phyloP scores from a whole-genome alignment of 345 rosid species.

The Fremontodendron californicum region DNA sequence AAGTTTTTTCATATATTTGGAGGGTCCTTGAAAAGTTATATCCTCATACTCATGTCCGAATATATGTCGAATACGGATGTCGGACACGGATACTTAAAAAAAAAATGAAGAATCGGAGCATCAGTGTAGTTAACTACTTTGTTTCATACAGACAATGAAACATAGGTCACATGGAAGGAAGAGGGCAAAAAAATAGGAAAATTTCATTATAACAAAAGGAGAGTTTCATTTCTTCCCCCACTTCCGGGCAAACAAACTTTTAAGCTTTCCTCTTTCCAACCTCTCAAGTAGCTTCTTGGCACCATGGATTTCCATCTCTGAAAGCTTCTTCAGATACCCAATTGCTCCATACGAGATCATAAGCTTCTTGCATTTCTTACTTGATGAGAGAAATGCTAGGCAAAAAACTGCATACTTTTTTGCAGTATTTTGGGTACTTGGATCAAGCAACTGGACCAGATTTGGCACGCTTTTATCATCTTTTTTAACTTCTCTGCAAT shows the following conservation, averaged over 20 bases:
- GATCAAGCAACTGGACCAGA: too few relatives aligned
- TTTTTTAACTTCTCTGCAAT: too few relatives aligned
- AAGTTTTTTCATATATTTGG: too few relatives aligned
- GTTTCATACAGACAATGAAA: constrained; percentile 61
- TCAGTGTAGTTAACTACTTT: constrained; percentile 16
- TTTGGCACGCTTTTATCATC: too few relatives aligned
- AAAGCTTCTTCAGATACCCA: constrained; percentile 87
- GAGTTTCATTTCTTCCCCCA: constrained; percentile 21
- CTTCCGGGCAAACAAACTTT: constrained; percentile 63
- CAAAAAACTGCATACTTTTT: constrained; percentile 78
- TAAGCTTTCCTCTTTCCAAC: constrained; percentile 73
- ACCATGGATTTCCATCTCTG: constrained; percentile 81
- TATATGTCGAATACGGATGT: too few relatives aligned
- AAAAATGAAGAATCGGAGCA: too few relatives aligned
- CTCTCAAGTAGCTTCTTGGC: constrained; percentile 79
- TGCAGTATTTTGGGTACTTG: constrained; percentile 70
- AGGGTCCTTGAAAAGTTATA: too few relatives aligned
- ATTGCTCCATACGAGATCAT: too few relatives aligned
- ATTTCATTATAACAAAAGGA: constrained; percentile 17
- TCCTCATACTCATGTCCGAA: too few relatives aligned
- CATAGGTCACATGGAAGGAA: constrained; percentile 18
- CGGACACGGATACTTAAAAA: too few relatives aligned
- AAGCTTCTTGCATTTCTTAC: constrained; percentile 86
- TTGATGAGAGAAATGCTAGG: constrained; percentile 54
- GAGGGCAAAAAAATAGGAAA: not conserved